A percentile compares a stretch with the other conserved stretches of the same genome.
Conservation (phyloP, 2,329 filamentous ascomycete species). For the Ascosphaera aggregata region DNA sequence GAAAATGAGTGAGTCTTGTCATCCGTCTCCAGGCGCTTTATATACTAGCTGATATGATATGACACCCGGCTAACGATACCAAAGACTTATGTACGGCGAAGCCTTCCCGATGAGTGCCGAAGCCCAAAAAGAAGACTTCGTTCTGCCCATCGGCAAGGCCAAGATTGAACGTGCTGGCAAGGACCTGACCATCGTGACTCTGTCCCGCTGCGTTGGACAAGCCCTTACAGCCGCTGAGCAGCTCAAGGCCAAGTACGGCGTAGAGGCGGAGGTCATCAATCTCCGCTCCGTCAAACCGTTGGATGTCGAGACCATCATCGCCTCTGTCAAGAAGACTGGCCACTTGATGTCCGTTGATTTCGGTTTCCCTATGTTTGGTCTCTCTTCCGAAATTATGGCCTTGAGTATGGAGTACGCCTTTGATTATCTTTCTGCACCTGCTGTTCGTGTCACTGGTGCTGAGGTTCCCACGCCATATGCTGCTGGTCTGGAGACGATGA, state of each 20-base stretch:
- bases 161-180: constrained; percentile 95
- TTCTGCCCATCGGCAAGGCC: constrained; percentile 93
- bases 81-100: constrained; percentile 66
- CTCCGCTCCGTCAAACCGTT: constrained; percentile 92
- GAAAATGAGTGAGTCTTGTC: constrained; percentile 64
- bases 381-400: constrained; percentile 78
- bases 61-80: constrained; percentile 11
- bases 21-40: neutral
- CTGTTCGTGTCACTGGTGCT: constrained; percentile 81
- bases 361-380: constrained; percentile 87
- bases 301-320: constrained; percentile 83
- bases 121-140: constrained; percentile 88
- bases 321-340: constrained; percentile 97
- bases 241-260: constrained; percentile 88
- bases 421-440: constrained; percentile 88
- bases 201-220: constrained; percentile 90
- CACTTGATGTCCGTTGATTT: constrained; percentile 82
- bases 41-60: neutral
- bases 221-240: constrained; percentile 68
- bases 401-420: constrained; percentile 95
- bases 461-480: constrained; percentile 96
- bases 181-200: constrained; percentile 83
- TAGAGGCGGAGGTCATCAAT: constrained; percentile 94
- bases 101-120: constrained; percentile 94
- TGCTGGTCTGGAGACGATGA: constrained; percentile 77